Percentiles rank a stretch among this genome's conserved stretches.
These are phyloP conservation scores for Cyclotella cryptica DNA, from an alignment of 108 stramenopile species.

Conservation along the genomic window DNA sequence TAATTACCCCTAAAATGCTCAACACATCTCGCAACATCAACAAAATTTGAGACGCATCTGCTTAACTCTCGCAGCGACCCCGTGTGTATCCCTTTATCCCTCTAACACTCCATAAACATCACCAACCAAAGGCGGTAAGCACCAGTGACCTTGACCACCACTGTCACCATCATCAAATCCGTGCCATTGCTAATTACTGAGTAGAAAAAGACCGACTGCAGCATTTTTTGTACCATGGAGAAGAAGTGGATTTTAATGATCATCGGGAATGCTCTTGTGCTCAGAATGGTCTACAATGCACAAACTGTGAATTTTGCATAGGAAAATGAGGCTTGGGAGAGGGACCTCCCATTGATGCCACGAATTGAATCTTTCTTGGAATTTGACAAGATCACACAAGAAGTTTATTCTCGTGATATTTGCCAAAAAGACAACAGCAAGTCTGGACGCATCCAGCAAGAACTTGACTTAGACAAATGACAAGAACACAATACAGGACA, in stretches of 20 bases:
- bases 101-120: too few species aligned
- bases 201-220: background rate
- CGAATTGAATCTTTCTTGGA: background rate
- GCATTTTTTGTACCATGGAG: background rate
- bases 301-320: background rate
- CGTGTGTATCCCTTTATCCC: too few species aligned
- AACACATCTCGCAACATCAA: too few species aligned
- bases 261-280: background rate
- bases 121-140: too few species aligned
- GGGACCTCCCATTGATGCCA: too few species aligned
- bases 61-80: too few species aligned
- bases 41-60: too few species aligned
- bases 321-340: background rate
- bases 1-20: too few species aligned
- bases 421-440: background rate
- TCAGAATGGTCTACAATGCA: background rate
- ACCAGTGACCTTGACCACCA: too few species aligned
- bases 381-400: slow-evolving; percentile 1
- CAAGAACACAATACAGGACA: background rate
- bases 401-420: background rate
- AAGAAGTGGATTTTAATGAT: background rate
- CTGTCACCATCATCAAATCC: too few species aligned
- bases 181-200: too few species aligned
- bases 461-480: background rate
- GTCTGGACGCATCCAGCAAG: background rate